phyloP scores from a whole-genome alignment of 371 early-diverging fungal genomes.

The Apophysomyces elegans region DNA sequence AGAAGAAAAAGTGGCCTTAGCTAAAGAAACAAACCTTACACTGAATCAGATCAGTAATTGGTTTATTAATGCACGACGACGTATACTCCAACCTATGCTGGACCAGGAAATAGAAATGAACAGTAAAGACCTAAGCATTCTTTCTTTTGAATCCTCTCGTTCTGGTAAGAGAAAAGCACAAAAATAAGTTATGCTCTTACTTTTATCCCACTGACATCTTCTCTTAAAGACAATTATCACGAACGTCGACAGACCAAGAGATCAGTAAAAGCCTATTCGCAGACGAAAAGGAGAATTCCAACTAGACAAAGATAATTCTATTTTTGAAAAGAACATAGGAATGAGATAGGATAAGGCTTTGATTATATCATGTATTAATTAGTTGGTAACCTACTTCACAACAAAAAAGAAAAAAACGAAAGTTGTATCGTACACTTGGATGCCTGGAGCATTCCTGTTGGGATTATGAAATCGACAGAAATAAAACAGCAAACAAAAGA shows the following conservation, averaged over 20 bases:
- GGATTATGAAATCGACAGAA: neutral
- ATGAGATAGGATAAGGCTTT: neutral
- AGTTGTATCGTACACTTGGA: slow-evolving; percentile 1
- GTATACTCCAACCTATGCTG: slow-evolving; percentile 59
- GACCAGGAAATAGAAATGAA: slow-evolving; percentile 27
- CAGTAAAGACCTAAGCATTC: slow-evolving; percentile 20
- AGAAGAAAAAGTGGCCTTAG: slow-evolving; percentile 70
- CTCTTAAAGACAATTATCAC: neutral
- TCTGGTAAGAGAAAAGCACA: slow-evolving; percentile 1
- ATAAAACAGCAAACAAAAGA: neutral
- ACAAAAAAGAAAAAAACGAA: neutral
- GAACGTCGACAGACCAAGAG: neutral
- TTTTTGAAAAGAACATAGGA: neutral
- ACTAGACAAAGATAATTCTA: neutral
- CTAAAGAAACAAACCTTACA: slow-evolving; percentile 66
- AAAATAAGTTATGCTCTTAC: no score
- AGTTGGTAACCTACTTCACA: neutral
- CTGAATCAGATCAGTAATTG: slow-evolving; percentile 44
- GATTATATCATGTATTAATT: neutral
- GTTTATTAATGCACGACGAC: slow-evolving; percentile 79
- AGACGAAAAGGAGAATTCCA: neutral
- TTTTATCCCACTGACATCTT: no score
- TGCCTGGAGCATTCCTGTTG: slow-evolving; percentile 7
- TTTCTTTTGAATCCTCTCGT: slow-evolving; percentile 14
- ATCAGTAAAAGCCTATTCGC: neutral